Conservation (phyloP, 768 basidiomycete species). For the Leccinum incarnatum region DNA sequence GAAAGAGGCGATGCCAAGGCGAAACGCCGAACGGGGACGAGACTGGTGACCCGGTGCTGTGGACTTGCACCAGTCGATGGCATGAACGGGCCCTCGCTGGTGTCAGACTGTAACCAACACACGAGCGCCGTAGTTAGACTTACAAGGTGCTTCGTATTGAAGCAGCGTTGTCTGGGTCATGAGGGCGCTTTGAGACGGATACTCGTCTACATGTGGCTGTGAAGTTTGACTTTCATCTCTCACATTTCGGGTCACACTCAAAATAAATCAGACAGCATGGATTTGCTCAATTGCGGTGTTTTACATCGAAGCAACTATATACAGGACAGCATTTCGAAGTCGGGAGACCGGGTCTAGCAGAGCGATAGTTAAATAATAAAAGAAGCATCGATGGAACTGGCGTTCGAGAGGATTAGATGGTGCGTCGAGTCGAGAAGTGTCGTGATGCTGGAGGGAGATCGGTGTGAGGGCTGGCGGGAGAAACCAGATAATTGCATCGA, state of each 20-base stretch:
- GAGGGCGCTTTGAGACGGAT: conserved; percentile 10
- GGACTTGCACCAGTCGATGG: conserved; percentile 87
- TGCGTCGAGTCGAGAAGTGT: conserved; percentile 23
- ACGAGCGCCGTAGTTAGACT: conserved; percentile 32
- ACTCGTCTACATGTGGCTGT: conserved; percentile 25
- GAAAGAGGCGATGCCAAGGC: conserved; percentile 83
- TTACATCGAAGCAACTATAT: conserved; percentile 32
- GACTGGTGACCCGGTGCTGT: conserved; percentile 69
- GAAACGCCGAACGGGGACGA: conserved; percentile 75
- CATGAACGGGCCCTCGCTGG: conserved; percentile 74
- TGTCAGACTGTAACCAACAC: conserved; percentile 15
- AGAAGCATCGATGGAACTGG: conserved; percentile 16
- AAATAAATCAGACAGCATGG: conserved; percentile 4
- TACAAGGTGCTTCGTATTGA: conserved; percentile 85
- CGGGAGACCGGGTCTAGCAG: conserved; percentile 19
- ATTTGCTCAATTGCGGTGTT: conserved; percentile 12
- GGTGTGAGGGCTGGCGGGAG: conserved; percentile 7
- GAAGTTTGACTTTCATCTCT: not conserved
- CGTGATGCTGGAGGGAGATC: conserved; percentile 16
- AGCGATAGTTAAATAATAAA: conserved; percentile 17
- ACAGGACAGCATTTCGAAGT: conserved; percentile 28
- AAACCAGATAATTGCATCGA: conserved; percentile 23
- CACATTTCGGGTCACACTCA: not conserved
- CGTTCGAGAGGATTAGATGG: conserved; percentile 16
- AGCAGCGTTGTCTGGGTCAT: conserved; percentile 74